Evolutionary conservation across 768 basidiomycete species (phyloP), one percentile per base, ranked within the genome.

Genomic region (Asterophora parasitica): DNA sequence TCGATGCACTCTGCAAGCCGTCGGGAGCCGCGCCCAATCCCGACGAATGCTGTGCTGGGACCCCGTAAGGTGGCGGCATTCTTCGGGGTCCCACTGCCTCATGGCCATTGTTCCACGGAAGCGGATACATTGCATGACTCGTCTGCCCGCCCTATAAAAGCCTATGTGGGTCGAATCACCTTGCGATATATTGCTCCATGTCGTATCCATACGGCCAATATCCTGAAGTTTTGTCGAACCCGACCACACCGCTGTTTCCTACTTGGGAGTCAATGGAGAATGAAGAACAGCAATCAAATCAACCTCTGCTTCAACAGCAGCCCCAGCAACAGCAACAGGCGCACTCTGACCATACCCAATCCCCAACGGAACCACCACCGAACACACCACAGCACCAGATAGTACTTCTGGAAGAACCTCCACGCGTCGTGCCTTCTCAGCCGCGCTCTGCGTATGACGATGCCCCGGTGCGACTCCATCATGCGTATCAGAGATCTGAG

Each of bases 201-300:
- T 76, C 77, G 60, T 77, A 72, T 65, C 69, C 71, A 52, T 72
- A 63, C 57, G 60, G 60, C 52, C 71, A 73, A 54, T 73, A 69
- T 65, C 61, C 67, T 55, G 76, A 76, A 61, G 66, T 70, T 59
- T 69, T 69, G 61, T 74, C 77, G 23, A 68, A 67, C 55, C 72
- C 78, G 38, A 61, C 76, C 20, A 77, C 77, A 10, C 76, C 78
- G 9, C 68, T 67, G 54, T 46, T 72, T 63, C 69, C 69, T 48
- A 60, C 69, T 50, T 69, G 72, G 70, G 65, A 69, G 58, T 68
- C 68, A 23, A 64, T 69, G 52, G 66, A 77, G 52, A 68, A 63
- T 56, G 62, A 72, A 53, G 62, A 68, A 53, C 71, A 70, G 30
- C 69, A 63, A 44, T 58, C 60, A 9, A 58, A 56, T 13, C 64